These are phyloP conservation scores for Rhynchospora pubera DNA, from an alignment of 176 grass and related monocot genomes.

Conservation along the genomic window DNA sequence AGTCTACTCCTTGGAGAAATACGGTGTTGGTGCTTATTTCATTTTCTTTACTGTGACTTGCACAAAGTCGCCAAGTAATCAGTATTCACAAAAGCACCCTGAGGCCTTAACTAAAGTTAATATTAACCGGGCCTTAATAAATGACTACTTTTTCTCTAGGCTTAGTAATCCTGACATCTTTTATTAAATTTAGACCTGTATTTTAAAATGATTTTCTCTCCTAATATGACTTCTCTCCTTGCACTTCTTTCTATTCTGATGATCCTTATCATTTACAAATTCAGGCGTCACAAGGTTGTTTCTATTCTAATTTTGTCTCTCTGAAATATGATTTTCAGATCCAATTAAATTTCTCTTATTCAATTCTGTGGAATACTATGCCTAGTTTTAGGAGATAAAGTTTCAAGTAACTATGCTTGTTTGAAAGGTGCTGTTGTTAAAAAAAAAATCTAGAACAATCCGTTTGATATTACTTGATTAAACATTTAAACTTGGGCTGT, in stretches of 20 bases:
- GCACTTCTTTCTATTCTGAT: too few species aligned
- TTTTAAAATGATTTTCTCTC: not conserved
- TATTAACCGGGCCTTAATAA: not conserved
- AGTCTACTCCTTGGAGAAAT: conserved; percentile 15
- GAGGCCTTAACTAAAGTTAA: not conserved
- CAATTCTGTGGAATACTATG: not conserved
- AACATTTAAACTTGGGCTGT: not conserved
- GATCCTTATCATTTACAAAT: not conserved
- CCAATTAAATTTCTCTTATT: not conserved
- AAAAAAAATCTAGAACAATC: too few species aligned
- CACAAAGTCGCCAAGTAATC: not conserved
- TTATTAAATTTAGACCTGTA: not conserved
- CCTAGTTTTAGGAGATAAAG: not conserved
- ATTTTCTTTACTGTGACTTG: not conserved
- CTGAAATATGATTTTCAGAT: not conserved
- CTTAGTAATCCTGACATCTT: not conserved
- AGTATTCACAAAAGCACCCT: not conserved
- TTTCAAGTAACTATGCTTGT: too few species aligned
- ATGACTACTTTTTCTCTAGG: not conserved
- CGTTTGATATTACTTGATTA: too few species aligned
- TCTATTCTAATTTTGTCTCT: too few species aligned
- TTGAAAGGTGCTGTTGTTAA: too few species aligned
- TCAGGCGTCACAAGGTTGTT: not conserved
- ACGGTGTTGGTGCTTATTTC: not conserved
- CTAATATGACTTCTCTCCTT: not conserved